Base-by-base conservation (phyloP, 202 grass and related monocot species). In the Zoysia matrella region DNA sequence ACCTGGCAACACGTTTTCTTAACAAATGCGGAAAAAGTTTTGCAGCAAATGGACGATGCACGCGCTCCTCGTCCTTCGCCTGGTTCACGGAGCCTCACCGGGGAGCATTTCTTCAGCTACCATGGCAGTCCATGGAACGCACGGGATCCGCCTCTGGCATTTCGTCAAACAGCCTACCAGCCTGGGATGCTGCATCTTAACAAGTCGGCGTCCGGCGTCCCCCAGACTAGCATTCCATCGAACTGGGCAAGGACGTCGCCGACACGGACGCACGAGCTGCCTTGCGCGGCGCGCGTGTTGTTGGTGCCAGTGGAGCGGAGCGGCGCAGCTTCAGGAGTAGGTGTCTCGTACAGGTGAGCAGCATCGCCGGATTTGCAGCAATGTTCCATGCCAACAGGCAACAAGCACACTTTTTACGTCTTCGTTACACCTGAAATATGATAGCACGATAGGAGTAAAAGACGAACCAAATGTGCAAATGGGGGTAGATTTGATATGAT, bases 281-380 rank as follows among this genome's bases (percentile, higher is more conserved):
- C 12, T 11, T 12, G 52, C 4, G 52, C 0, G 2, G 52, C 11
- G 2, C 12, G 11, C 14, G 52, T 13, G 52, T 54, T 54, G 52
- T 2, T 54, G 11, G 12, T 14, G 11, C 52, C 50, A 10, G 6
- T 54, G 11, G 52, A 54, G 52, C 12, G 11, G 52, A 54, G 22
- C 22, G n/a, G 30, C 44, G 6, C 61, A n/a, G 61, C 61, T 86
- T 79, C 58, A 58, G 61, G 53, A 40, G 77, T 36, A 7, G 62
- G 71, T 75, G 53, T 68, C 36, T 15, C 53, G 30, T 52, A 75
- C 69, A 30, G 45, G 46, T 68, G 77, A 30, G 22, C 22, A 83
- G 15, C 68, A 61, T 46, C 52, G 52, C 86, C 12, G 47, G 86
- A 69, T 83, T 52, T 83, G 60, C 74, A 16, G 80, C 75, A 83